Evolutionary conservation across 2,329 filamentous ascomycete species (phyloP), one percentile per base, ranked within the genome.

Genomic region (Epichloe scottii): DNA sequence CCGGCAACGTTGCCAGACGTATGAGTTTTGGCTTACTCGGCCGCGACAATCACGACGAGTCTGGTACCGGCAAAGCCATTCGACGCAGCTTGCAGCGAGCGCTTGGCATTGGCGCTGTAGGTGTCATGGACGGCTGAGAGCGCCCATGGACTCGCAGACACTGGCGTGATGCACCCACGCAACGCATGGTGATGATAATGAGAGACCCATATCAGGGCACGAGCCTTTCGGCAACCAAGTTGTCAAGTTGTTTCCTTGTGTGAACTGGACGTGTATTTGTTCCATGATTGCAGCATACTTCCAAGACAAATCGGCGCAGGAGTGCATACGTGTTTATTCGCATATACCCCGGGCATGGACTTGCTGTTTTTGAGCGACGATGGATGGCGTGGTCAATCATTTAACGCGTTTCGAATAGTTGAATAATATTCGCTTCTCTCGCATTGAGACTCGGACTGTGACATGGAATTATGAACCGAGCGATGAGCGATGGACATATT

Each of bases 11-110:
- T 3, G 57, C 63, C 19, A 66, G 73, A 26, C 68, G 73, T 43
- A 63, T 76, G 66, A 77, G 74, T 53, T 69, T 76, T 42, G 72
- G 71, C 3, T 62, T 76, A 3, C 61, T 75, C 3, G 69, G 70
- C 3, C 64, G 72, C n/a, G 65, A 68, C 8, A 66, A 62, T 45
- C 63, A 66, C 14, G 66, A 68, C 21, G 58, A 63, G 19, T 54
- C 58, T 4, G 59, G 62, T 4, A 52, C 61, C 1, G 65, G 65
- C 2, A 72, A 71, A 55, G 68, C 68, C 2, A 68, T 76, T 41
- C 63, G 73, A 50, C 66, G 68, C 52, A 75, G 74, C 55, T 55
- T 76, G 52, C 71, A 74, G 53, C 68, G 66, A 56, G 73, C 72
- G 3, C 61, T 75, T 5, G 70, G 70, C 26, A 63, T 75, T 30